Conservation (phyloP, 129 eudicot species). For the Tagetes patula region DNA sequence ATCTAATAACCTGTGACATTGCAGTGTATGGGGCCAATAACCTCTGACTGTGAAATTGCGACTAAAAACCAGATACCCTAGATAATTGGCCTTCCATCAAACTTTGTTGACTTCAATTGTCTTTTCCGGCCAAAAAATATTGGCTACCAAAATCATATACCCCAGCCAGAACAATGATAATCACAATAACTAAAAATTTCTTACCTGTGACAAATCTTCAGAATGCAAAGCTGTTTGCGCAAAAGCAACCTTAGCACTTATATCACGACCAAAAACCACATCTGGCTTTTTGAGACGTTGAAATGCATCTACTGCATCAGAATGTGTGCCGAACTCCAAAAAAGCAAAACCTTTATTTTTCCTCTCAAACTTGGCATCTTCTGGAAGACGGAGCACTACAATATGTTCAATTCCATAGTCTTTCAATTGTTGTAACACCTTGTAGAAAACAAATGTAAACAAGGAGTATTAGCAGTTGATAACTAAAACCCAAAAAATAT, state of each 20-base stretch:
- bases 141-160: background rate
- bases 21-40: background rate
- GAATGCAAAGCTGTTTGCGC: conserved; percentile 25
- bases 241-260: conserved; percentile 47
- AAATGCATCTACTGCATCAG: conserved; percentile 45
- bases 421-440: conserved; percentile 46
- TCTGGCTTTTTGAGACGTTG: conserved; percentile 47
- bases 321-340: conserved; percentile 45
- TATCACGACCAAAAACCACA: conserved; percentile 47
- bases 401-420: conserved; percentile 32
- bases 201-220: conserved; percentile 36
- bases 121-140: background rate
- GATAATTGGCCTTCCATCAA: background rate
- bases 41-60: background rate
- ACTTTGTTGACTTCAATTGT: background rate
- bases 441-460: conserved; percentile 20
- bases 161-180: background rate
- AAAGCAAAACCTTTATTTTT: conserved; percentile 45
- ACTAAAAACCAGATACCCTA: background rate
- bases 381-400: conserved; percentile 39
- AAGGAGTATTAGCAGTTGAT: conserved; percentile 18
- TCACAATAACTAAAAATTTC: background rate
- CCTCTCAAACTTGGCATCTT: conserved; percentile 19
- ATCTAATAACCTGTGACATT: background rate
- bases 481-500: background rate